Conservation (phyloP, 768 basidiomycete genomes). For the Rhodotorula babjevae region DNA sequence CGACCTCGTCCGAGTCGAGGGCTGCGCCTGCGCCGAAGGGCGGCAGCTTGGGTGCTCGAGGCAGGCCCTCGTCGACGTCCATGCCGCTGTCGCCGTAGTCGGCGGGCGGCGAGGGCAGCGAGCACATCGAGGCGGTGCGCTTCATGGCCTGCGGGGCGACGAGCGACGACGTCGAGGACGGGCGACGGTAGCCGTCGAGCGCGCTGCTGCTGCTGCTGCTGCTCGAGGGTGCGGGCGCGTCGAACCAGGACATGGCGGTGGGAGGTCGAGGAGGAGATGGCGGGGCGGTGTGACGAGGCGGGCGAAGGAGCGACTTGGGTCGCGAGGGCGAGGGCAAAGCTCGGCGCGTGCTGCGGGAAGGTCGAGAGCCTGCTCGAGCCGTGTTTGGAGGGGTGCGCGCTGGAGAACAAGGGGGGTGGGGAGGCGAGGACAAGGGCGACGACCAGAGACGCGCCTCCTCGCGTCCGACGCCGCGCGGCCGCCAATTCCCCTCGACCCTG, state of each 20-base stretch:
- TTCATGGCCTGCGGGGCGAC: not conserved
- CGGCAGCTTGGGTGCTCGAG: not conserved
- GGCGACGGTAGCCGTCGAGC: too few relatives aligned
- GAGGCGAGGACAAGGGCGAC: not conserved
- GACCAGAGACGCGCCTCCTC: not conserved
- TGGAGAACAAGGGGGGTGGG: not conserved
- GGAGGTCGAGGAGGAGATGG: not conserved
- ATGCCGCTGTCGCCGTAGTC: conserved; percentile 10
- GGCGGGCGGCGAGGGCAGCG: conserved; percentile 30
- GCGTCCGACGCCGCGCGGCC: too few relatives aligned
- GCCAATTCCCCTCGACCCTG: too few relatives aligned
- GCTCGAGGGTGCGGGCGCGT: not conserved
- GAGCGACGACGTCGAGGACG: not conserved
- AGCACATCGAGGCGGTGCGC: conserved; percentile 18
- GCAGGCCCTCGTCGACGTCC: not conserved
- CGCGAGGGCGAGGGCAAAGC: not conserved
- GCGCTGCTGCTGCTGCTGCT: not conserved
- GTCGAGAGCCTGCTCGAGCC: too few relatives aligned
- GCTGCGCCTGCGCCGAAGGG: not conserved
- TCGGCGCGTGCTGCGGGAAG: not conserved
- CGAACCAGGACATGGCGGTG: not conserved
- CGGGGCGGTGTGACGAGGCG: not conserved
- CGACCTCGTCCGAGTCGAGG: conserved; percentile 15
- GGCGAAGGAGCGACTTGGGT: not conserved
- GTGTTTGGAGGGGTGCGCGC: not conserved